Evolutionary conservation across 2,329 filamentous ascomycete species (phyloP).

Genomic region (Pleurostoma richardsiae): DNA sequence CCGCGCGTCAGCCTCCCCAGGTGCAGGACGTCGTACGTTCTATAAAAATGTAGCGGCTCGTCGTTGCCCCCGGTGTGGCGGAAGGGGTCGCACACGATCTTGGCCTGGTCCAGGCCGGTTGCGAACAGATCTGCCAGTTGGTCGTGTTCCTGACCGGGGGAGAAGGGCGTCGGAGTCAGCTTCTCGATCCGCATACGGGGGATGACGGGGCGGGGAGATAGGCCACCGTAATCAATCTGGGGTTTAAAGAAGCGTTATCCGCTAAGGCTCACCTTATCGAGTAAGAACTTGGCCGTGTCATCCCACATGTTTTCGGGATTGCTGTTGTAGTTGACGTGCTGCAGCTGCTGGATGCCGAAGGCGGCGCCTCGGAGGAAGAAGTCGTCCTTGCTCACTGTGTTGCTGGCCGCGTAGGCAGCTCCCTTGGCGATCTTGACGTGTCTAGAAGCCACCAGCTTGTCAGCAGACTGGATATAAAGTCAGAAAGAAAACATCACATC

Average conservation of each 20-base stretch:
- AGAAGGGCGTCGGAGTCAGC: too few relatives aligned
- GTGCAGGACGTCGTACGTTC: neutral
- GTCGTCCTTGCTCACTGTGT: neutral
- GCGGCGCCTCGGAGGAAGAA: constrained; percentile 1
- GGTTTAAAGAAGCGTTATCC: neutral
- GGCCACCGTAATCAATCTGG: neutral
- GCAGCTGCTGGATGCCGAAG: constrained; percentile 1
- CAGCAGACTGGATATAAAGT: neutral
- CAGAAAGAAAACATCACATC: too few relatives aligned
- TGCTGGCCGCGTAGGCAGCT: neutral
- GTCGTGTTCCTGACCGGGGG: neutral
- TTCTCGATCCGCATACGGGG: too few relatives aligned
- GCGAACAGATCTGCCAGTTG: neutral
- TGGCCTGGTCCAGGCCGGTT: constrained; percentile 4
- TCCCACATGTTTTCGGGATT: neutral
- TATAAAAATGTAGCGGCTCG: neutral
- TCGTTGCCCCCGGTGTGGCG: neutral
- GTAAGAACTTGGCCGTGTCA: neutral
- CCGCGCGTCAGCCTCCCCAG: neutral
- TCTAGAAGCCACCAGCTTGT: neutral
- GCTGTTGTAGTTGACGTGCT: neutral
- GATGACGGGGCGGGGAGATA: too few relatives aligned
- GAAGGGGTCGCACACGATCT: constrained; percentile 6
- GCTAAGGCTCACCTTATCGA: neutral
- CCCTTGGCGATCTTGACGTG: neutral